Percentiles rank a stretch among this genome's conserved stretches.
These are phyloP conservation scores for Phytophthora syringae DNA, from an alignment of 352 stramenopile genomes.

Conservation along the genomic window DNA sequence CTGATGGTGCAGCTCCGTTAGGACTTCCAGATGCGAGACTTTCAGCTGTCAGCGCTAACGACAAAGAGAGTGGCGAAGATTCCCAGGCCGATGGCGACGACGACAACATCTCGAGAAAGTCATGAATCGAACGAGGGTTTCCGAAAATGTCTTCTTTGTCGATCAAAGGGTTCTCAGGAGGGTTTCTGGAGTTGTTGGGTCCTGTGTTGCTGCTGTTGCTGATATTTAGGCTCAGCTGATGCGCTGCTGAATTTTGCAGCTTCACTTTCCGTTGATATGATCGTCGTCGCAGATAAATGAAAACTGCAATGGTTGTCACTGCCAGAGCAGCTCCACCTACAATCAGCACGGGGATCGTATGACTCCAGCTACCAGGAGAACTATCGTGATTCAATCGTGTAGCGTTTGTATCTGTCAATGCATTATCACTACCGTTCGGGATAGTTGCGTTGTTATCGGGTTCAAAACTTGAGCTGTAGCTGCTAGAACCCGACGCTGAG, in stretches of 20 bases:
- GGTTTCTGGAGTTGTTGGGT: neutral
- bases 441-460: neutral
- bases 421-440: constrained; percentile 8
- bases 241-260: constrained; percentile 7
- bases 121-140: constrained; percentile 9
- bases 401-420: constrained; percentile 20
- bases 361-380: constrained; percentile 29
- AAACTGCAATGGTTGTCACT: constrained; percentile 20
- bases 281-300: constrained; percentile 28
- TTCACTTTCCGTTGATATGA: constrained; percentile 7
- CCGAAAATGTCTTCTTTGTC: constrained; percentile 23
- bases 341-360: constrained; percentile 40
- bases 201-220: neutral
- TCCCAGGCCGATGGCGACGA: constrained; percentile 9
- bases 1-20: neutral
- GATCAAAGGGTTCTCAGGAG: constrained; percentile 4
- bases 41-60: constrained; percentile 23
- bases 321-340: constrained; percentile 24
- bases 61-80: constrained; percentile 23
- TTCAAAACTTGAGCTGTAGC: neutral
- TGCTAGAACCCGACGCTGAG: constrained; percentile 1
- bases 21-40: constrained; percentile 27
- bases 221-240: constrained; percentile 7
- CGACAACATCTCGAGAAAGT: constrained; percentile 21
- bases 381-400: constrained; percentile 7